Conservation (phyloP, 225 moss, liverwort and hornwort species). For the Pseudisothecium myosuroides region DNA sequence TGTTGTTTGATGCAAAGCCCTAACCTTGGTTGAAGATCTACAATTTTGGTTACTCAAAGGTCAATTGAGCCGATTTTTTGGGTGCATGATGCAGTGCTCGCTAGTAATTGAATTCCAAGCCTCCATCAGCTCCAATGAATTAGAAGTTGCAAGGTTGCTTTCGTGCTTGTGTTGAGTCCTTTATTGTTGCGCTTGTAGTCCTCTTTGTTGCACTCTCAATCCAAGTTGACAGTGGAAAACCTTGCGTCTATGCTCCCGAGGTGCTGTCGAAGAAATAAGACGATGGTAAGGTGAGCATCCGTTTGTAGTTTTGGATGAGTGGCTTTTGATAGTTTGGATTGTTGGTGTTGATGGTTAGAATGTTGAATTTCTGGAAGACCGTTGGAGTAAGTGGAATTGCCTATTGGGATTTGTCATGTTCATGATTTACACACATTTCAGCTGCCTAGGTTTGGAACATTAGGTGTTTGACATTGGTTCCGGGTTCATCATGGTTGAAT, state of each 20-base stretch:
- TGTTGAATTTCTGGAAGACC: no score
- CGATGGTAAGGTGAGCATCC: conserved; percentile 64
- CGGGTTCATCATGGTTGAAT: no score
- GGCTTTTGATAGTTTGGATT: no score
- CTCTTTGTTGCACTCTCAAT: conserved; percentile 69
- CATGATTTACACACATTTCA: no score
- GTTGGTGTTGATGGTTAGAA: no score
- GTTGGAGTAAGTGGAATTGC: no score
- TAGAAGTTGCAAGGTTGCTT: no score
- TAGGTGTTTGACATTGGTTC: no score
- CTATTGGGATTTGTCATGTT: no score
- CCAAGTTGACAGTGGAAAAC: conserved; percentile 84
- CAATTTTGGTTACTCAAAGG: conserved; percentile 57
- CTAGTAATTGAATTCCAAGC: not conserved
- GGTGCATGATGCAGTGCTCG: not conserved
- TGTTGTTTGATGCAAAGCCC: no score
- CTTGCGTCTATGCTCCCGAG: conserved; percentile 82
- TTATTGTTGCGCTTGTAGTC: conserved; percentile 25
- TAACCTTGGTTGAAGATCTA: conserved; percentile 62
- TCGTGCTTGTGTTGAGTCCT: not conserved
- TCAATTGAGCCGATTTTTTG: not conserved
- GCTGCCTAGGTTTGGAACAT: no score
- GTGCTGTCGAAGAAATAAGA: conserved; percentile 90
- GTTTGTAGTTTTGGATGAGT: no score
- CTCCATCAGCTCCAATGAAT: not conserved